Percentiles rank a stretch among this genome's conserved stretches.
phyloP scores from a whole-genome alignment of 2,329 filamentous ascomycete species.

The Bipolaris oryzae region DNA sequence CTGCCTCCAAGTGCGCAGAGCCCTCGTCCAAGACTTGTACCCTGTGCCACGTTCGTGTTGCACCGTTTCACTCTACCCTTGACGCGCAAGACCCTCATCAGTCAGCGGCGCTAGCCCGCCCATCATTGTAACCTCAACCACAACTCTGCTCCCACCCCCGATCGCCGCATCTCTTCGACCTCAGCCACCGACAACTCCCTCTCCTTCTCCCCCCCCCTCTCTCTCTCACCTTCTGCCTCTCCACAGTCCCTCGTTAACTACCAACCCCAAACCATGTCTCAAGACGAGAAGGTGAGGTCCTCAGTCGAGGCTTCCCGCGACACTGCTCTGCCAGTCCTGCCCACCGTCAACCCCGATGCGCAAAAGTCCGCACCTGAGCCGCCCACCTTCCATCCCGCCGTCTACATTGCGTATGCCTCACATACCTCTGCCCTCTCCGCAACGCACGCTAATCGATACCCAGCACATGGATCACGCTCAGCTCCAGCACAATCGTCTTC shows the following conservation, averaged over 20 bases:
- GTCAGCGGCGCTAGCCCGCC: conserved; percentile 29
- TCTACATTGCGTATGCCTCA: conserved; percentile 74
- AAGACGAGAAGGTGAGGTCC: conserved; percentile 77
- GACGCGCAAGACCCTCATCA: conserved; percentile 16
- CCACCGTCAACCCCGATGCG: conserved; percentile 76
- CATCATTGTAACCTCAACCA: conserved; percentile 1
- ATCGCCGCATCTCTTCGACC: conserved; percentile 26
- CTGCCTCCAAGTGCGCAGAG: conserved; percentile 30
- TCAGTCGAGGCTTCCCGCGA: conserved; percentile 78
- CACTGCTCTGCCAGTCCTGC: conserved; percentile 67
- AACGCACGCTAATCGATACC: conserved; percentile 26
- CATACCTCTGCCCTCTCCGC: conserved; percentile 48
- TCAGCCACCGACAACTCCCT: conserved; percentile 12
- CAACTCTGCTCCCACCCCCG: neutral
- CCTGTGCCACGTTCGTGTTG: conserved; percentile 32
- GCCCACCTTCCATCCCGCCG: conserved; percentile 73
- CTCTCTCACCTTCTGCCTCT: conserved; percentile 7
- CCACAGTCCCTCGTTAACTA: conserved; percentile 29
- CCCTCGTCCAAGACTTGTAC: conserved; percentile 22
- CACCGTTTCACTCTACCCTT: conserved; percentile 6
- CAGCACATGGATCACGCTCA: conserved; percentile 90
- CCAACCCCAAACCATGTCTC: conserved; percentile 57
- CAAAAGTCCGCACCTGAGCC: conserved; percentile 70
- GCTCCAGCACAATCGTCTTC: conserved; percentile 95
- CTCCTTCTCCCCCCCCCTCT: conserved; percentile 10